Percentiles rank a stretch among this genome's conserved stretches.
Conservation (phyloP, 257 asterid species). For the Jasminum sambac region DNA sequence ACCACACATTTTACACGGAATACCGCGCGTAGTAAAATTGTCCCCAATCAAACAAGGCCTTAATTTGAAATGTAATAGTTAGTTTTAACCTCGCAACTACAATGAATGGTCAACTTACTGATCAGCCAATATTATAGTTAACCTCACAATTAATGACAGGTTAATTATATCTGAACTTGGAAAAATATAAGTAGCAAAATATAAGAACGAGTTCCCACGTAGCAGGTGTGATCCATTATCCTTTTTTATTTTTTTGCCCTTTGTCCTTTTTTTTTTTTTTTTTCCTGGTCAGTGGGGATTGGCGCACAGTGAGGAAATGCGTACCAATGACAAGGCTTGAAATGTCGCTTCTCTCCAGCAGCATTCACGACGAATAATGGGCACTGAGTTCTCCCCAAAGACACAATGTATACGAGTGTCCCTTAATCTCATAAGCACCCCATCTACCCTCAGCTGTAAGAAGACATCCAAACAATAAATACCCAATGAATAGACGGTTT, state of each 20-base stretch:
- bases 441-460: constrained; percentile 96
- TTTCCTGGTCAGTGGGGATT: not conserved
- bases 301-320: constrained; percentile 22
- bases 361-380: constrained; percentile 77
- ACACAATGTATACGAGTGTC: constrained; percentile 92
- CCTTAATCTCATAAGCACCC: constrained; percentile 95
- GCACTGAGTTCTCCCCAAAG: constrained; percentile 48
- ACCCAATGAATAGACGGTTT: constrained; percentile 23
- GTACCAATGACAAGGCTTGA: constrained; percentile 62
- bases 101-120: too few relatives aligned
- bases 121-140: too few relatives aligned
- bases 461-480: constrained; percentile 25
- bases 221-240: too few relatives aligned
- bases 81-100: too few relatives aligned
- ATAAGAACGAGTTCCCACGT: not conserved
- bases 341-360: constrained; percentile 93
- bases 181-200: not conserved
- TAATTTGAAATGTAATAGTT: too few relatives aligned
- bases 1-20: too few relatives aligned
- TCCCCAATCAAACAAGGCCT: too few relatives aligned
- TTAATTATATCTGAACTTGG: too few relatives aligned
- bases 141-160: too few relatives aligned
- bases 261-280: too few relatives aligned
- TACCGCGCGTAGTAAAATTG: too few relatives aligned
- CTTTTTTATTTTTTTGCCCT: too few relatives aligned